These are phyloP conservation scores for Periconia sp. DNA, from an alignment of 2,329 filamentous ascomycete species.

Conservation along the genomic window DNA sequence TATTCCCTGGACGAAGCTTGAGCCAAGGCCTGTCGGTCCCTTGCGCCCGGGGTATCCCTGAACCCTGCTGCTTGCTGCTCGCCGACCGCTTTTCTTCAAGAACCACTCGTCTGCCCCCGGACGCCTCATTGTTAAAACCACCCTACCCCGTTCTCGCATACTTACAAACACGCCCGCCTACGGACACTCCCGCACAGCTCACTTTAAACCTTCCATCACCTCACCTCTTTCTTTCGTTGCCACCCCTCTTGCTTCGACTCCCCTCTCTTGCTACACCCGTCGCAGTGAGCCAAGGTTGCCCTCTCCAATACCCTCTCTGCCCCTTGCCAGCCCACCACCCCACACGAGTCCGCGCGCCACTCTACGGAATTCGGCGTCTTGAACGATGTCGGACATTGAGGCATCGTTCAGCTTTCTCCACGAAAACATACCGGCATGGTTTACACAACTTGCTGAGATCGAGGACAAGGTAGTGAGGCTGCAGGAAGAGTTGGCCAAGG, in stretches of 20 bases:
- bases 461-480: conserved; percentile 36
- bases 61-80: conserved; percentile 1
- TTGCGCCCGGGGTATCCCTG: conserved; percentile 21
- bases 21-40: conserved; percentile 31
- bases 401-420: conserved; percentile 42
- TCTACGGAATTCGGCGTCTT: conserved; percentile 4
- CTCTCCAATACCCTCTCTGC: conserved; percentile 2
- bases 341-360: conserved; percentile 2
- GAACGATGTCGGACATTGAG: conserved; percentile 41
- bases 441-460: conserved; percentile 33
- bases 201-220: not conserved
- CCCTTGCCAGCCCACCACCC: conserved; percentile 3
- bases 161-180: not conserved
- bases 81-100: conserved; percentile 25
- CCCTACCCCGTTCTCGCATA: too few species aligned
- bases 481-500: conserved; percentile 35
- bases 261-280: conserved; percentile 14
- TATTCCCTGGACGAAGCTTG: conserved; percentile 2
- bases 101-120: conserved; percentile 13
- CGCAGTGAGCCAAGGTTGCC: conserved; percentile 6
- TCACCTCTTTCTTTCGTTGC: too few species aligned
- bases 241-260: not conserved
- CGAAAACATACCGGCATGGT: conserved; percentile 43
- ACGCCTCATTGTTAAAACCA: conserved; percentile 8
- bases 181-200: not conserved